Conservation (phyloP, 108 stramenopile genomes). For the Discostella stelligeroides region DNA sequence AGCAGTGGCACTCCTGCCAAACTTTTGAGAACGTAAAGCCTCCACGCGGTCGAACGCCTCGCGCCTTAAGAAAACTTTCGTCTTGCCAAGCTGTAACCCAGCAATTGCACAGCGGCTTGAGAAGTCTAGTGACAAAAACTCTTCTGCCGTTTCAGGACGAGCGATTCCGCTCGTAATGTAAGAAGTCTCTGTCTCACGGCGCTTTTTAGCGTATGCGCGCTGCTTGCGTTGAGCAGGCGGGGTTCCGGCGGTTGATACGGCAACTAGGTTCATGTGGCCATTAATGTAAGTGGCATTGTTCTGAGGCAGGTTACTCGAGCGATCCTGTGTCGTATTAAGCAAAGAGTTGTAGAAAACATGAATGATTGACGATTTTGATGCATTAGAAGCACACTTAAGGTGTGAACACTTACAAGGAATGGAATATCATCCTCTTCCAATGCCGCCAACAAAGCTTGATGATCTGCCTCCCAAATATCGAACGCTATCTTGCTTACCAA, state of each 20-base stretch:
- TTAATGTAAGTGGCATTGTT: slow-evolving; percentile 33
- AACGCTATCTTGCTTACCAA: slow-evolving; percentile 82
- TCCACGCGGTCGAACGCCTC: slow-evolving; percentile 91
- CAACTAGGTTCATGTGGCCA: slow-evolving; percentile 63
- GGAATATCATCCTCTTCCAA: slow-evolving; percentile 44
- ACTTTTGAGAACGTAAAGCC: slow-evolving; percentile 66
- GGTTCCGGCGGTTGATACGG: slow-evolving; percentile 72
- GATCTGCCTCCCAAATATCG: slow-evolving; percentile 85
- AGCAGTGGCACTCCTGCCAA: slow-evolving; percentile 59
- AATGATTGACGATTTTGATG: background rate
- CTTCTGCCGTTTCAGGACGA: slow-evolving; percentile 62
- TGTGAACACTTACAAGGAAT: slow-evolving; percentile 14
- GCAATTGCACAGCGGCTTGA: slow-evolving; percentile 79
- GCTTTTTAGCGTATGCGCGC: slow-evolving; percentile 29
- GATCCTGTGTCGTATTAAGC: slow-evolving; percentile 4
- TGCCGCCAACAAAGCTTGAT: slow-evolving; percentile 55
- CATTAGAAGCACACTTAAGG: background rate
- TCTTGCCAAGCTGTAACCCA: slow-evolving; percentile 87
- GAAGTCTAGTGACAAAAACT: slow-evolving; percentile 79
- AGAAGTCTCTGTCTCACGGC: slow-evolving; percentile 29
- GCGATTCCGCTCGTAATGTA: slow-evolving; percentile 50
- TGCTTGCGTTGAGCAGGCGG: slow-evolving; percentile 56
- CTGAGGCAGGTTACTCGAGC: slow-evolving; percentile 8
- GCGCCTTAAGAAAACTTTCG: slow-evolving; percentile 89
- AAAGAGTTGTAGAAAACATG: background rate